These are phyloP conservation scores for Echeveria elegans DNA, from an alignment of 164 flowering plant species.

Conservation along the genomic window DNA sequence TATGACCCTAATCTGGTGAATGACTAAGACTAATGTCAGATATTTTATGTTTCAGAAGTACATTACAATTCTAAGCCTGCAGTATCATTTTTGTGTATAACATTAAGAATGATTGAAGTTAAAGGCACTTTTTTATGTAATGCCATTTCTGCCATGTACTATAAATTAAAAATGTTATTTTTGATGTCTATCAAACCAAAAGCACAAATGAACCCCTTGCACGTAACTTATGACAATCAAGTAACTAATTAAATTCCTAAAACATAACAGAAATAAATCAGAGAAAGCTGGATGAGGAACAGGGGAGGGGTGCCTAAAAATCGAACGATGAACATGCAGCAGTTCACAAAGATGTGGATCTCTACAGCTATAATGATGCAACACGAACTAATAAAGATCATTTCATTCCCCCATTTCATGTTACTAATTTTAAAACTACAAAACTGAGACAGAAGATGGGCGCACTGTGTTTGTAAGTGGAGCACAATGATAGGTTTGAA, in stretches of 20 bases:
- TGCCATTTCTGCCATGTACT: background rate
- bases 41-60: background rate
- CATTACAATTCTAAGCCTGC: background rate
- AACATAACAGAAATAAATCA: background rate
- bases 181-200: background rate
- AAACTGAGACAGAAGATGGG: background rate
- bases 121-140: background rate
- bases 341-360: background rate
- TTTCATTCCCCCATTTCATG: background rate
- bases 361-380: background rate
- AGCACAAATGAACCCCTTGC: background rate
- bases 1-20: background rate
- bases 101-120: background rate
- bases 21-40: background rate
- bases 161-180: background rate
- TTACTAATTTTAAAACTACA: background rate
- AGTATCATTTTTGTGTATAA: background rate
- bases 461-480: background rate
- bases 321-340: constrained; percentile 7
- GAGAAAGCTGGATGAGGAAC: background rate
- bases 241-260: background rate
- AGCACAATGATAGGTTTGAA: constrained; percentile 1
- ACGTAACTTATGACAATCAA: background rate
- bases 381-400: no score
- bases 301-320: background rate